These are phyloP conservation scores for Paecilomyces dactylethromorphus DNA, from an alignment of 2,329 filamentous ascomycete genomes.

Conservation along the genomic window DNA sequence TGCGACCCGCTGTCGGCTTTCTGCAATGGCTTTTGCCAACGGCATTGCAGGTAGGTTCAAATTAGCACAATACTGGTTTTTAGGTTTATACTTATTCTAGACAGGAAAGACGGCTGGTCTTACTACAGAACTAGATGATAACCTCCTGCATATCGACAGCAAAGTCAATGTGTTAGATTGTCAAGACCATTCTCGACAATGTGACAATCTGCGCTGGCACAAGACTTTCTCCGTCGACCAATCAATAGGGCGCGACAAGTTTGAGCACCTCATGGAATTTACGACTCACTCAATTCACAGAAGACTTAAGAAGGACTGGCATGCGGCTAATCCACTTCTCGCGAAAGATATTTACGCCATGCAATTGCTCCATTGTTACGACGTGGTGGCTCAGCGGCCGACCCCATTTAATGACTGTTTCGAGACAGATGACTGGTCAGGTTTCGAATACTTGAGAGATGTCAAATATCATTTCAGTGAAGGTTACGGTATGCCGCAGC, in stretches of 20 bases:
- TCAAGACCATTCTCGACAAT: not conserved
- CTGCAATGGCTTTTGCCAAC: not conserved
- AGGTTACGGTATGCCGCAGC: not conserved
- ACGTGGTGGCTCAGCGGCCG: not conserved
- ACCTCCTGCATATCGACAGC: not conserved
- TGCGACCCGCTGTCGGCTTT: not conserved
- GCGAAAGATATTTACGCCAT: not conserved
- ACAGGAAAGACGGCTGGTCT: not conserved
- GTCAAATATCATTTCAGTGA: not conserved
- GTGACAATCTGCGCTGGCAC: not conserved
- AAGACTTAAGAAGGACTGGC: not conserved
- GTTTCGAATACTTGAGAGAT: not conserved
- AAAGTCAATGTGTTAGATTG: not conserved
- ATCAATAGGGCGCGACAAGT: not conserved
- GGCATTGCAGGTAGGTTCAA: not conserved
- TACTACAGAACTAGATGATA: not conserved
- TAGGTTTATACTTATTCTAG: not conserved
- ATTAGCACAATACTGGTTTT: not conserved
- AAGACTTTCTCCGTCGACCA: not conserved
- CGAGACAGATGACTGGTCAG: not conserved
- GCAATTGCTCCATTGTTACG: not conserved
- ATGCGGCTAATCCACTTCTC: not conserved
- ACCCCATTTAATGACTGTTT: not conserved
- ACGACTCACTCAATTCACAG: not conserved
- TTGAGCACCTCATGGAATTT: not conserved